phyloP scores from a whole-genome alignment of 768 basidiomycete species.

The Trametes cingulata region DNA sequence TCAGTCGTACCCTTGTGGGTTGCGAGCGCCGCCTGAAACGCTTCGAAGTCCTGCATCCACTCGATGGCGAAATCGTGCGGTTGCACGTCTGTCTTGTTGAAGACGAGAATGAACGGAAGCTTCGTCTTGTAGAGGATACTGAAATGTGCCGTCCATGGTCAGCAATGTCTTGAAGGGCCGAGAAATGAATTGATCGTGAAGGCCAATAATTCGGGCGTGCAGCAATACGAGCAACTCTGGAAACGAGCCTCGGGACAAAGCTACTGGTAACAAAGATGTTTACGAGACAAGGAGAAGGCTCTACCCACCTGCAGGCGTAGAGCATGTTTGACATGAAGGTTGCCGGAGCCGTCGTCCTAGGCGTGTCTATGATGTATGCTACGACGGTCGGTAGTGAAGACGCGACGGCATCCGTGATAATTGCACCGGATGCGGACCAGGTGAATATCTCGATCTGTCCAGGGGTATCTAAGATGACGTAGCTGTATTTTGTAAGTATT shows the following conservation, averaged over 20 bases:
- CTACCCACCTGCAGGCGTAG: constrained; percentile 88
- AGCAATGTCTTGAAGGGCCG: not conserved
- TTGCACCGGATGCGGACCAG: constrained; percentile 98
- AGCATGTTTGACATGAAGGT: constrained; percentile 99
- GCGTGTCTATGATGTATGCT: constrained; percentile 97
- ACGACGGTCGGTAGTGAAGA: constrained; percentile 92
- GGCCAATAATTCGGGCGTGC: too few species aligned
- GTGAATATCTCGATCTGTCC: constrained; percentile 99
- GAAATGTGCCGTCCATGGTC: not conserved
- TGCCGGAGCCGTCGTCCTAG: constrained; percentile 88
- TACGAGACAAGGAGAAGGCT: not conserved
- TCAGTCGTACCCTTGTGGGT: constrained; percentile 66
- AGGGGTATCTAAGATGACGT: constrained; percentile 95
- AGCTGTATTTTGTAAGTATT: constrained; percentile 46
- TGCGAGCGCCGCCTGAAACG: constrained; percentile 86
- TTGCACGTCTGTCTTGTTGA: constrained; percentile 97
- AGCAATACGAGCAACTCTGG: too few species aligned
- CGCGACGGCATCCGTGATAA: constrained; percentile 96
- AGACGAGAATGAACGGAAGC: constrained; percentile 94
- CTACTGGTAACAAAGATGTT: too few species aligned
- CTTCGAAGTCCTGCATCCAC: constrained; percentile 99
- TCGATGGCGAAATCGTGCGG: constrained; percentile 89
- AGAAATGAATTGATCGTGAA: not conserved
- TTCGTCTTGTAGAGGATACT: constrained; percentile 99
- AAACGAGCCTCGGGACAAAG: too few species aligned